phyloP scores from a whole-genome alignment of 2,329 filamentous ascomycete genomes.

The Cercospora beticola region DNA sequence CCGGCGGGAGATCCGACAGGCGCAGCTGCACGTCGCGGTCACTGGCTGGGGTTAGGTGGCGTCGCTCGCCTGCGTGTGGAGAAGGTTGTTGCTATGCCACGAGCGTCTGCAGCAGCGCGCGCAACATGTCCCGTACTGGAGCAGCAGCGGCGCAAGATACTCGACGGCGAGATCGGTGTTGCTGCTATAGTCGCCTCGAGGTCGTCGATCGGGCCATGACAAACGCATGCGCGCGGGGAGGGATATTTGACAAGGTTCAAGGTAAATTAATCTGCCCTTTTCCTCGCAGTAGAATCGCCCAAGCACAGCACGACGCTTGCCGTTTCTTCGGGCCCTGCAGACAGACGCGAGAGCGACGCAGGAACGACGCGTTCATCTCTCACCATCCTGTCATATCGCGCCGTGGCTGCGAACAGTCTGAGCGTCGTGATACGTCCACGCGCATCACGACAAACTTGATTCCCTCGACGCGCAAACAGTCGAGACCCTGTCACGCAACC shows the following conservation, averaged over 20 bases:
- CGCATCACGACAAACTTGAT: not conserved
- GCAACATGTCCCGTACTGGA: not conserved
- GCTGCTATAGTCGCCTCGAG: not conserved
- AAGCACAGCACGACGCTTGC: not conserved
- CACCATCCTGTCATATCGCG: not conserved
- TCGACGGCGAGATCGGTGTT: not conserved
- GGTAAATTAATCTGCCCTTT: conserved; percentile 9
- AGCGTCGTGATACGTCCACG: not conserved
- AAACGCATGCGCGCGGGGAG: conserved; percentile 1
- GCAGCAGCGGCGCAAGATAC: not conserved
- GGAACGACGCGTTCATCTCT: not conserved
- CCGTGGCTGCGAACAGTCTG: not conserved
- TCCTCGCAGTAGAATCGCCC: conserved; percentile 1
- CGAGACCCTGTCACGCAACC: not conserved
- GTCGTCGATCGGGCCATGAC: not conserved
- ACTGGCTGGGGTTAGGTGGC: not conserved
- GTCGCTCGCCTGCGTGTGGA: not conserved
- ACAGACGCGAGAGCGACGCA: not conserved
- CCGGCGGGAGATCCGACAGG: not conserved
- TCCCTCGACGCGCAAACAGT: not conserved
- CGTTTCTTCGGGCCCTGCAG: not conserved
- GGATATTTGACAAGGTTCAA: conserved; percentile 10
- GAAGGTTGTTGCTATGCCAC: not conserved
- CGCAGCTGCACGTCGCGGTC: not conserved
- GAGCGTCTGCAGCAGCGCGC: not conserved